Conservation (phyloP, 352 stramenopile genomes). For the Aphanomyces stellatus region DNA sequence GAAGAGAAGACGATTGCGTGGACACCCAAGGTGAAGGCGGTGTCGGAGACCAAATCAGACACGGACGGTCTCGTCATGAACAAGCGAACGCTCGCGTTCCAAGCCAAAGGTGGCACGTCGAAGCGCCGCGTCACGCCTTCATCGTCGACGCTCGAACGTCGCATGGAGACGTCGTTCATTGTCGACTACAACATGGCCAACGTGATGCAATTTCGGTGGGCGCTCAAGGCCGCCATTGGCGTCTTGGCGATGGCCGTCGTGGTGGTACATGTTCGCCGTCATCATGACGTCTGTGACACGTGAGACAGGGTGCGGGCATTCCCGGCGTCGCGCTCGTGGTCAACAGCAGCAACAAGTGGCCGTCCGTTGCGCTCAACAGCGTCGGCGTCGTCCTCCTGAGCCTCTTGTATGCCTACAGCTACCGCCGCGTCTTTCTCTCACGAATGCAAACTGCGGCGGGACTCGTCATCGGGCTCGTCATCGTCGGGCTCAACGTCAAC, state of each 20-base stretch:
- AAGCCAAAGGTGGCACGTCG: conserved; percentile 20
- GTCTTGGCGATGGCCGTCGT: not conserved
- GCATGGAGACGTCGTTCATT: conserved; percentile 19
- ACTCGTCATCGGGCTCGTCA: conserved; percentile 32
- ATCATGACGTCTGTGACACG: too few relatives aligned
- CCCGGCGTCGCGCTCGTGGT: not conserved
- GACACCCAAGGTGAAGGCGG: conserved; percentile 15
- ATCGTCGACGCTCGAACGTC: not conserved
- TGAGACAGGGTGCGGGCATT: not conserved
- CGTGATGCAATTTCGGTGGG: conserved; percentile 5
- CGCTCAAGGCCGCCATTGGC: not conserved
- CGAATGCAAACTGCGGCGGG: conserved; percentile 29
- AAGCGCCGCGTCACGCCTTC: too few relatives aligned
- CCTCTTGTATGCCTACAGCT: conserved; percentile 9
- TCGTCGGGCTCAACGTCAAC: conserved; percentile 22
- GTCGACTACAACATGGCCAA: conserved; percentile 19
- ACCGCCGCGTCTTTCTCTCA: conserved; percentile 36
- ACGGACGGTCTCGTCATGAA: conserved; percentile 58
- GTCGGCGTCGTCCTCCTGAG: not conserved
- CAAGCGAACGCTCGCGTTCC: conserved; percentile 38
- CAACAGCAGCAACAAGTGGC: not conserved
- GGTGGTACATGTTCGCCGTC: not conserved
- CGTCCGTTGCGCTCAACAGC: not conserved
- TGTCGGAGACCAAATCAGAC: conserved; percentile 43
- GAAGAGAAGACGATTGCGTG: conserved; percentile 47